phyloP scores from a whole-genome alignment of 2,329 filamentous ascomycete species.

The Periglandula ipomoeae region DNA sequence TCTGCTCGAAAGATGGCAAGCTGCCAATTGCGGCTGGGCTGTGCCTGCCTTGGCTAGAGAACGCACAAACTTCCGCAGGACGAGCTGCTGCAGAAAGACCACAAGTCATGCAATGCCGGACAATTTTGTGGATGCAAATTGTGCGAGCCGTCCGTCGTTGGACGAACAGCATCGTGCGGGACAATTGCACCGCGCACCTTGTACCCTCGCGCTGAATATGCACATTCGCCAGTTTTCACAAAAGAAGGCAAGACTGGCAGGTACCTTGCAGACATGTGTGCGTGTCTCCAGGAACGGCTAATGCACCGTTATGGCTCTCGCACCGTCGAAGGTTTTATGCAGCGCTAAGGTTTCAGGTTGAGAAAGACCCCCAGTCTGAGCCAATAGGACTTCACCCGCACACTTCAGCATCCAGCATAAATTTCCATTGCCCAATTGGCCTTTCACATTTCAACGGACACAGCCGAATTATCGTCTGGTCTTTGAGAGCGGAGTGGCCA shows the following conservation, averaged over 20 bases:
- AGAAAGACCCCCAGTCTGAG: constrained; percentile 3
- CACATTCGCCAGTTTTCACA: too few relatives aligned
- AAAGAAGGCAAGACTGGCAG: too few relatives aligned
- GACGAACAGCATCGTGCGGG: background rate
- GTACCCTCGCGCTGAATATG: too few relatives aligned
- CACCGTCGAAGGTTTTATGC: constrained; percentile 19
- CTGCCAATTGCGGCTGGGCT: too few relatives aligned
- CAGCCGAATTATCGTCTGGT: constrained; percentile 1
- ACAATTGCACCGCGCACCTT: too few relatives aligned
- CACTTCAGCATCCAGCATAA: constrained; percentile 3
- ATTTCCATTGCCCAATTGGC: background rate
- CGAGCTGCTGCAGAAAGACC: too few relatives aligned
- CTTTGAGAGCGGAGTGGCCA: background rate
- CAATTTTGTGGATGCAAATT: background rate
- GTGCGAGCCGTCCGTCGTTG: background rate
- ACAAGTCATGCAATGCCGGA: too few relatives aligned
- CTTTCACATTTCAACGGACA: too few relatives aligned
- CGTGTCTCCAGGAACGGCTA: background rate
- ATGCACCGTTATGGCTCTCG: background rate
- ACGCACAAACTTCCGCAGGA: background rate
- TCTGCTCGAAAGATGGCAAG: too few relatives aligned
- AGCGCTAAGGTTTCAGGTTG: constrained; percentile 27
- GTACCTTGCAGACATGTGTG: too few relatives aligned
- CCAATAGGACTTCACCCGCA: constrained; percentile 22
- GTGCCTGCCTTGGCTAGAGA: background rate